Evolutionary conservation across 192 early-diverging fungal species (phyloP).

Genomic region (Powellomyces hirtus): DNA sequence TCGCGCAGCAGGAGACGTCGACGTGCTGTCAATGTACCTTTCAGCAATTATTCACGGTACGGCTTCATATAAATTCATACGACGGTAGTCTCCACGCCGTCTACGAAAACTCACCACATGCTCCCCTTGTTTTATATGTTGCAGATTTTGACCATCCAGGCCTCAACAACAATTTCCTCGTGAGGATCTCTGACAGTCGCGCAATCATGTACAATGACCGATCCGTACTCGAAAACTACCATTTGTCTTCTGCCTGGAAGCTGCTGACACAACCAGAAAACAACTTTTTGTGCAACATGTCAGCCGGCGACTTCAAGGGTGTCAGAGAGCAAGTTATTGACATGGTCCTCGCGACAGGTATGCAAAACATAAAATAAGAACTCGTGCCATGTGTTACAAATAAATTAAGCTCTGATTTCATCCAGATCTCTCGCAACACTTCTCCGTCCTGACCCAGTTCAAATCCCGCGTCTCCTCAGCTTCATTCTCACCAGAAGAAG

Average conservation of each 20-base stretch:
- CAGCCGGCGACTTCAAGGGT: constrained; percentile 33
- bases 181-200: constrained; percentile 35
- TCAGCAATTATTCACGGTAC: constrained; percentile 58
- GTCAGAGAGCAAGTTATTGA: constrained; percentile 48
- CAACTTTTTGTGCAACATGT: constrained; percentile 47
- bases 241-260: constrained; percentile 42
- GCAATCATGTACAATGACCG: constrained; percentile 58
- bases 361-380: too few species aligned
- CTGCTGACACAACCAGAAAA: constrained; percentile 37
- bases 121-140: too few species aligned
- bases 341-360: constrained; percentile 55
- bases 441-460: constrained; percentile 46
- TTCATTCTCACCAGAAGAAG: constrained; percentile 42
- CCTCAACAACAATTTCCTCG: constrained; percentile 51
- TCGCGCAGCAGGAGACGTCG: constrained; percentile 36
- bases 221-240: constrained; percentile 56
- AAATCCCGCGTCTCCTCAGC: constrained; percentile 46
- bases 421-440: constrained; percentile 51
- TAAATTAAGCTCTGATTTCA: too few species aligned
- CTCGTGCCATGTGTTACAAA: too few species aligned
- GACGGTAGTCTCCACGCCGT: too few species aligned
- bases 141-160: constrained; percentile 59
- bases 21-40: constrained; percentile 44
- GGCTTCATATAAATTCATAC: too few species aligned
- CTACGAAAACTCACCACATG: neutral